phyloP scores from a whole-genome alignment of 1,139 yeast genomes.

The Saccharomyces hybrid region DNA sequence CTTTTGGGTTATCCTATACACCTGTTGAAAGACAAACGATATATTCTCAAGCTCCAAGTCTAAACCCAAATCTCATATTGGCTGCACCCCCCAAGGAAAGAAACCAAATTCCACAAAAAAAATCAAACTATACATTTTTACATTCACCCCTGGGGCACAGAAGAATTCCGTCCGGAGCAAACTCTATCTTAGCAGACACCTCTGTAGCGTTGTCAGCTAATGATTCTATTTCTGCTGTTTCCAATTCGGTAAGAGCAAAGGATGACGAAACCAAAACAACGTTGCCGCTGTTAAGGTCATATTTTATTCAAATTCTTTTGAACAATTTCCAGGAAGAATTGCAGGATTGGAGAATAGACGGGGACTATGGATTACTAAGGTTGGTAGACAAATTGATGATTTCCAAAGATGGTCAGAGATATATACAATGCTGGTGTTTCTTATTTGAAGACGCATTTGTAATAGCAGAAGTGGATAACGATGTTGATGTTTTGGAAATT shows the following conservation, averaged over 20 bases:
- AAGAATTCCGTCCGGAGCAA: slow-evolving; percentile 7
- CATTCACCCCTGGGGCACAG: not conserved
- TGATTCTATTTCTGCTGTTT: slow-evolving; percentile 6
- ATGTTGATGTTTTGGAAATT: slow-evolving; percentile 6
- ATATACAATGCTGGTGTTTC: slow-evolving; percentile 21
- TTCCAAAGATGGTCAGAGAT: slow-evolving; percentile 16
- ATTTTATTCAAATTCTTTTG: slow-evolving; percentile 21
- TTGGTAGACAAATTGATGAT: slow-evolving; percentile 25
- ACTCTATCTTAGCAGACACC: slow-evolving; percentile 11
- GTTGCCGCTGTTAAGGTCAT: slow-evolving; percentile 24
- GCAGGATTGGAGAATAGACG: slow-evolving; percentile 22
- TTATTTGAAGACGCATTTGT: slow-evolving; percentile 24
- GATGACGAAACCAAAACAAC: slow-evolving; percentile 8
- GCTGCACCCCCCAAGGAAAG: not conserved
- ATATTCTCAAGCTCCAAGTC: not conserved
- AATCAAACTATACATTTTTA: not conserved
- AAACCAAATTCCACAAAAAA: not conserved
- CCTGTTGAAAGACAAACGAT: slow-evolving; percentile 3
- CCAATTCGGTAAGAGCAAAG: slow-evolving; percentile 4
- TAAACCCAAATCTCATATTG: not conserved
- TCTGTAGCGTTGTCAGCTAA: slow-evolving; percentile 12
- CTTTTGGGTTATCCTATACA: slow-evolving; percentile 2
- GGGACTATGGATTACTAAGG: slow-evolving; percentile 25
- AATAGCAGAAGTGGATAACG: slow-evolving; percentile 11
- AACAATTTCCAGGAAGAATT: slow-evolving; percentile 13